Evolutionary conservation across 176 grass and related monocot genomes (phyloP), one percentile per base, ranked within the genome.

Genomic region (Avena atlantica): DNA sequence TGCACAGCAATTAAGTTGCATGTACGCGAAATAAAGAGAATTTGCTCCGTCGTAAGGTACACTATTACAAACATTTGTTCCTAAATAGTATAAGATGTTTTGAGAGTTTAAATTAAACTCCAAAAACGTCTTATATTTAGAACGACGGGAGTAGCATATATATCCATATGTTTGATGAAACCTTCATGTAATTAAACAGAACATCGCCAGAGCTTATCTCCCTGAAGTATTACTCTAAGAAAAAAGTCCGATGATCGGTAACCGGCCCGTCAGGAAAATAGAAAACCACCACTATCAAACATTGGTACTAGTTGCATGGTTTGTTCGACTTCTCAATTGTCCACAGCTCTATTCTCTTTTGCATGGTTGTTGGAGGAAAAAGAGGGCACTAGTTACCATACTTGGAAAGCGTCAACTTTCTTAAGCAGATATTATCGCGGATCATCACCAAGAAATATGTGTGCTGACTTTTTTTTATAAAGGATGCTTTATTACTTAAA

Each of bases 321-420:
- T 58, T 58, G 16, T 58, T 20, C 7, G 63, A 66, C 10, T 61
- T 61, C 9, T 31, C 63, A 25, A 31, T 11, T 29, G 63, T 31
- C 25, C 63, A 31, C 31, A 65, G 24, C 63, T 66, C 2, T 52
- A 52, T 72, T 37, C n/a, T 29, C 29, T 53, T 66, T 20, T 87
- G 69, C 14, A 10, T 75, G 34, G 86, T 55, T 75, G 21, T 87
- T 82, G 79, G 27, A 68, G 34, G 5, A 67, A 34, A 66, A 67
- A 8, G 25, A 67, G 64, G 6, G 64, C 64, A 67, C 25, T 64
- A 29, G 61, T 34, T 67, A 67, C 13, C 64, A 67, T 67, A 13
- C 14, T 67, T 34, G 34, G 64, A 67, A 34, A 27, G 64, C 29
- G 64, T 66, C 63, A 34, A 66, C 63, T 66, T 66, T 16, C 63